Evolutionary conservation across 495 filamentous ascomycete genomes (phyloP).

Genomic region (Antarctomyces pellizariae): DNA sequence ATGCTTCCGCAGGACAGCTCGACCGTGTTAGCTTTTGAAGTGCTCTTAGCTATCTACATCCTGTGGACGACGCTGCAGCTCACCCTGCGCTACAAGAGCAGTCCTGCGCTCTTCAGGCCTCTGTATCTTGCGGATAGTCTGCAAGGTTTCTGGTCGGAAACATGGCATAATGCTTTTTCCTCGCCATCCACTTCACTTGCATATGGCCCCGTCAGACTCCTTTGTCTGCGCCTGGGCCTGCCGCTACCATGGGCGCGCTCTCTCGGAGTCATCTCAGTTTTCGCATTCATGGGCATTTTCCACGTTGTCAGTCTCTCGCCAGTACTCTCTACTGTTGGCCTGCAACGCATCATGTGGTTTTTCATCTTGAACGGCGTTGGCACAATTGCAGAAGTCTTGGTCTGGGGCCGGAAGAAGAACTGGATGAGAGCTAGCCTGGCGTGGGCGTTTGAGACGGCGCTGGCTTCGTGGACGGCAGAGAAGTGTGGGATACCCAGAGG

Average conservation of each 20-base stretch:
- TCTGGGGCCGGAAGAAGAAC: slow-evolving; percentile 16
- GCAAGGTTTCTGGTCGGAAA: slow-evolving; percentile 17
- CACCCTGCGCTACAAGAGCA: slow-evolving; percentile 14
- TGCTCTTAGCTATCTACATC: slow-evolving; percentile 16
- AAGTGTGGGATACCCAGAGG: too few relatives aligned
- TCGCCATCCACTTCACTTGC: slow-evolving; percentile 14
- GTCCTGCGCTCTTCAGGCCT: slow-evolving; percentile 16
- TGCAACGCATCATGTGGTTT: slow-evolving; percentile 13
- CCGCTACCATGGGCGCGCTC: slow-evolving; percentile 10
- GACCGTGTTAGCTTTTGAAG: slow-evolving; percentile 13
- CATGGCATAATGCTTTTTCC: slow-evolving; percentile 18
- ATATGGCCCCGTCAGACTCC: slow-evolving; percentile 11
- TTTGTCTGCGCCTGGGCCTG: slow-evolving; percentile 11
- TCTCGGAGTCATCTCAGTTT: slow-evolving; percentile 13
- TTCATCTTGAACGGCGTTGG: slow-evolving; percentile 16
- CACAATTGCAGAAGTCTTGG: slow-evolving; percentile 13
- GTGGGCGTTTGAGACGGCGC: slow-evolving; percentile 14
- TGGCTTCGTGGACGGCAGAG: slow-evolving; percentile 16
- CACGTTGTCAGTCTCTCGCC: slow-evolving; percentile 15
- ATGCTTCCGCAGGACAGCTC: slow-evolving; percentile 11
- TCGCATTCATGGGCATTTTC: slow-evolving; percentile 16
- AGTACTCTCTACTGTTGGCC: slow-evolving; percentile 9
- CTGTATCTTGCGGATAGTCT: slow-evolving; percentile 15
- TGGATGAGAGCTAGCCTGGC: slow-evolving; percentile 12
- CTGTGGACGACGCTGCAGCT: slow-evolving; percentile 17